phyloP scores from a whole-genome alignment of 2,329 filamentous ascomycete species.

The Grosmannia penicillata region DNA sequence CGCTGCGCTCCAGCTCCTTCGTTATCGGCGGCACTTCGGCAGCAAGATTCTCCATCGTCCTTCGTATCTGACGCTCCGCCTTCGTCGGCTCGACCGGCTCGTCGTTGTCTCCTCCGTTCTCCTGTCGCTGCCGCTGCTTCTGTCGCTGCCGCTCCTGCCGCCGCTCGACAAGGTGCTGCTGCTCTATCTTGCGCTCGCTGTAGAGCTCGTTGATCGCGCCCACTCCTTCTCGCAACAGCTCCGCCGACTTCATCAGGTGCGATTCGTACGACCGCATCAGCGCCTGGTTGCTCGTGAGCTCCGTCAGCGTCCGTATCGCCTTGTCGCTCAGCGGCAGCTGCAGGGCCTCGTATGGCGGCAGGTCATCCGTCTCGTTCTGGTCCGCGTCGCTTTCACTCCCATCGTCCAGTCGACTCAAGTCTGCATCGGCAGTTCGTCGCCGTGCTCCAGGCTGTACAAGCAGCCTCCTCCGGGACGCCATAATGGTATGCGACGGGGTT shows the following conservation, averaged over 20 bases:
- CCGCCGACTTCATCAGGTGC: constrained; percentile 29
- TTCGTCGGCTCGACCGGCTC: constrained; percentile 18
- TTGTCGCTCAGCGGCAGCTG: constrained; percentile 26
- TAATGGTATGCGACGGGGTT: too few relatives aligned
- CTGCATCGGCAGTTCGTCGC: not conserved
- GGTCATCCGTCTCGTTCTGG: constrained; percentile 12
- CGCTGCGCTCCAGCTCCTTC: constrained; percentile 26
- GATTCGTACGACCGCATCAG: constrained; percentile 26
- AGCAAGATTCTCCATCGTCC: constrained; percentile 24
- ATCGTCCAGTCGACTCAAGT: too few relatives aligned
- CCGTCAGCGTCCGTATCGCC: constrained; percentile 23
- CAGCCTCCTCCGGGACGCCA: constrained; percentile 5
- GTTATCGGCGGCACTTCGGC: constrained; percentile 26
- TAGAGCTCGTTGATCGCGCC: constrained; percentile 33
- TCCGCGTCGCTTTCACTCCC: not conserved
- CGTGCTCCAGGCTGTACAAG: constrained; percentile 7
- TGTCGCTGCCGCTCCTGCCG: constrained; percentile 17
- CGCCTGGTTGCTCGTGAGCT: constrained; percentile 26
- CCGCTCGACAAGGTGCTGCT: constrained; percentile 18
- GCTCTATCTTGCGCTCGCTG: constrained; percentile 19
- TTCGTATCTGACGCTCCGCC: too few relatives aligned
- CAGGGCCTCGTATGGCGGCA: constrained; percentile 37
- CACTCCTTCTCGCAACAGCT: constrained; percentile 25
- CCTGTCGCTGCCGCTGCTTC: constrained; percentile 10
- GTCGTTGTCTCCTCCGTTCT: constrained; percentile 17